These are phyloP conservation scores for Pleurotus ostreatus DNA, from an alignment of 768 basidiomycete species.

Conservation along the genomic window DNA sequence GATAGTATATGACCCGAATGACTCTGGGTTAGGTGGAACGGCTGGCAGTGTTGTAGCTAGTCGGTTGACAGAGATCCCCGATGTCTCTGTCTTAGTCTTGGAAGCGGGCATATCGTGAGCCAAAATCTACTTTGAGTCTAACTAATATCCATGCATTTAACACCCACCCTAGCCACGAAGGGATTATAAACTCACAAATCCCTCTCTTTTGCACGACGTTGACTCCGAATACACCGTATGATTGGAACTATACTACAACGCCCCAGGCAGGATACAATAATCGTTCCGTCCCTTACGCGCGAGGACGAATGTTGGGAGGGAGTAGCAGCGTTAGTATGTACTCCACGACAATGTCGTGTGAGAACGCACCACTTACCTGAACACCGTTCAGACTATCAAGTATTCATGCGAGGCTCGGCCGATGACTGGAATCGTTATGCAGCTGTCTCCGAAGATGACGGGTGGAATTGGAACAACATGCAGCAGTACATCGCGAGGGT, in stretches of 20 bases:
- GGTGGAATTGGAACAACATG: conserved; percentile 25
- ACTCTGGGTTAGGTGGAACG: conserved; percentile 4
- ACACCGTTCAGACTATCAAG: conserved; percentile 11
- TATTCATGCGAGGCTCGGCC: conserved; percentile 20
- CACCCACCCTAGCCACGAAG: background rate
- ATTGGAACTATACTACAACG: conserved; percentile 19
- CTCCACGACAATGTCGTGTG: too few relatives aligned
- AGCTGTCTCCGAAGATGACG: conserved; percentile 16
- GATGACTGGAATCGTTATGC: conserved; percentile 23
- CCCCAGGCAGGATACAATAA: conserved; percentile 15
- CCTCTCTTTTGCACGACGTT: conserved; percentile 1
- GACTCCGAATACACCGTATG: conserved; percentile 1
- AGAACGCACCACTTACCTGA: too few relatives aligned
- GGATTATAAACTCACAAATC: background rate
- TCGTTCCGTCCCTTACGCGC: conserved; percentile 12
- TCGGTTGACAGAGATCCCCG: conserved; percentile 1
- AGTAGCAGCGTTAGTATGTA: conserved; percentile 5
- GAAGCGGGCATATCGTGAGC: conserved; percentile 8
- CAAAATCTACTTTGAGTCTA: background rate
- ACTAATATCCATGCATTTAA: background rate
- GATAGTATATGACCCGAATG: background rate
- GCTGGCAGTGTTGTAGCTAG: conserved; percentile 5
- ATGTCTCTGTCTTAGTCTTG: background rate
- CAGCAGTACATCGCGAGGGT: conserved; percentile 14
- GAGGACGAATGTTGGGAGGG: conserved; percentile 17